Conservation (phyloP, 1,284 basidiomycete genomes). For the Meira nashicola region DNA sequence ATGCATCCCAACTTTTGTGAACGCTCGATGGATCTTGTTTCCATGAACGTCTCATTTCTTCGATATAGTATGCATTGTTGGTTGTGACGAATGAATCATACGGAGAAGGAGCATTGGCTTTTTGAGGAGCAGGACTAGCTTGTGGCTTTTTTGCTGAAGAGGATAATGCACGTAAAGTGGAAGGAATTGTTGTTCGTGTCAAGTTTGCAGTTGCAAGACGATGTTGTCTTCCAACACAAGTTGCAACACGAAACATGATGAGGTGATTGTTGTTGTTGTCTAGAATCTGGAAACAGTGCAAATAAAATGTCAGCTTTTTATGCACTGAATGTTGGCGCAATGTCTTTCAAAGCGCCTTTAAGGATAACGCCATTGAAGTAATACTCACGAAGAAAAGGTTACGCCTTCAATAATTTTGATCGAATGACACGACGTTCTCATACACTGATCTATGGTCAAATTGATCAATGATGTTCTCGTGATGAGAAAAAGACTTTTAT, state of each 20-base stretch:
- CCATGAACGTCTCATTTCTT: slow-evolving; percentile 62
- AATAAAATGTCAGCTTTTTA: too few relatives aligned
- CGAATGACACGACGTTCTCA: too few relatives aligned
- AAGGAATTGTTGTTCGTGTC: not conserved
- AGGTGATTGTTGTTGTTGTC: too few relatives aligned
- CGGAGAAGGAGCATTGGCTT: slow-evolving; percentile 11
- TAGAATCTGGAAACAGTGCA: too few relatives aligned
- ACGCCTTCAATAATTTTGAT: too few relatives aligned
- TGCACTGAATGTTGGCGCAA: too few relatives aligned
- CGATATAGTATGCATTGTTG: slow-evolving; percentile 88
- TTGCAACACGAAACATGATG: not conserved
- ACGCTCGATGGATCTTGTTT: slow-evolving; percentile 72
- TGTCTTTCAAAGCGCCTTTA: too few relatives aligned
- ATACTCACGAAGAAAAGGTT: too few relatives aligned
- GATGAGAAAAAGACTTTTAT: too few relatives aligned
- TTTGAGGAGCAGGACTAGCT: slow-evolving; percentile 4
- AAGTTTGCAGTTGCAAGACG: not conserved
- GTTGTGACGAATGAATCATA: slow-evolving; percentile 54
- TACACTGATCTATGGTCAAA: too few relatives aligned
- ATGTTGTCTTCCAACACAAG: not conserved
- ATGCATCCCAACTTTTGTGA: slow-evolving; percentile 89
- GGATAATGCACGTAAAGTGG: not conserved
- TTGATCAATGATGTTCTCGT: too few relatives aligned
- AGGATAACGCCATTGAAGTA: too few relatives aligned
- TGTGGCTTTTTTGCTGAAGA: not conserved